phyloP scores from a whole-genome alignment of 192 early-diverging fungal genomes.

The Coemansia sp. region DNA sequence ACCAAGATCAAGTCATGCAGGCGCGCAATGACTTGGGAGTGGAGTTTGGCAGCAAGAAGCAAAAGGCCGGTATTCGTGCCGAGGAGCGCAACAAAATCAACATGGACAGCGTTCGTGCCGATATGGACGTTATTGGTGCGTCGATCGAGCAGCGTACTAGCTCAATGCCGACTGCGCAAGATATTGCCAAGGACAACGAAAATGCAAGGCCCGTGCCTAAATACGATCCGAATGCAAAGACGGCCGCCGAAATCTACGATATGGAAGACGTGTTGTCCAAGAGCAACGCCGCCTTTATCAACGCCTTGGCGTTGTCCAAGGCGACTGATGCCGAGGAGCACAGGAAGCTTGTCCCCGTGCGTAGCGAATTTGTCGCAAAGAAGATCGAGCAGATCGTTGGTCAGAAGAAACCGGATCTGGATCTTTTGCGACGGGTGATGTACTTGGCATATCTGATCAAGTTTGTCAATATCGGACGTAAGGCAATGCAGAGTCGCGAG shows the following conservation, averaged over 20 bases:
- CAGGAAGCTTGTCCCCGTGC: conserved; percentile 20
- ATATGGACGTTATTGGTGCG: conserved; percentile 66
- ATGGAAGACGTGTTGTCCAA: conserved; percentile 71
- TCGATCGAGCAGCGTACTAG: conserved; percentile 70
- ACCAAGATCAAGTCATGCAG: conserved; percentile 52
- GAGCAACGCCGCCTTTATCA: conserved; percentile 66
- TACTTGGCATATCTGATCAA: conserved; percentile 82
- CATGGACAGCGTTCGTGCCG: conserved; percentile 65
- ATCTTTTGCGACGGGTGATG: conserved; percentile 60
- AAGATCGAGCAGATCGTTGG: conserved; percentile 40
- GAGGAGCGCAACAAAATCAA: conserved; percentile 88
- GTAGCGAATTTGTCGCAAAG: conserved; percentile 36
- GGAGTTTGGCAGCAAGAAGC: conserved; percentile 93
- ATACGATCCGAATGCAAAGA: conserved; percentile 67
- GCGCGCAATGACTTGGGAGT: conserved; percentile 84
- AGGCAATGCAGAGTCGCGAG: conserved; percentile 56
- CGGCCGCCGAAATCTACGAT: conserved; percentile 80
- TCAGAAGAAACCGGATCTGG: conserved; percentile 33
- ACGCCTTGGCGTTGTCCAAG: conserved; percentile 60
- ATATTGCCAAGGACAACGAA: conserved; percentile 59
- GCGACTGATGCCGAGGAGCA: conserved; percentile 44
- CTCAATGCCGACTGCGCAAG: conserved; percentile 62
- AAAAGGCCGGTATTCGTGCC: conserved; percentile 76
- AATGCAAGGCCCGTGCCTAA: conserved; percentile 74
- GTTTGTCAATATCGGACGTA: conserved; percentile 59